Base-by-base conservation (phyloP, 148 eudicot species). In the Pouteria glomerata region DNA sequence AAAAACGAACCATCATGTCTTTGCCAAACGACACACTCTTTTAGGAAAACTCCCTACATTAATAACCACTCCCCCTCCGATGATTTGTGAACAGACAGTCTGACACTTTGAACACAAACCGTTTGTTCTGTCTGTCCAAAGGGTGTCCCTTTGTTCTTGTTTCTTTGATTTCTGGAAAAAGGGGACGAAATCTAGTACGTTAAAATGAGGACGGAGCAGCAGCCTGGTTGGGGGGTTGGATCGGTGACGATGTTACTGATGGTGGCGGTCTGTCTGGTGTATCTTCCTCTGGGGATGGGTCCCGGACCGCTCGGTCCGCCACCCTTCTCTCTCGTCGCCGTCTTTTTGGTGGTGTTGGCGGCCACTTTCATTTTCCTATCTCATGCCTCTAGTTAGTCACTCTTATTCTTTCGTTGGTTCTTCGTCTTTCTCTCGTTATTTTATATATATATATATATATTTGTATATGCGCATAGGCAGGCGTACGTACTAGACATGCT, bases 221-320 rank as follows among this genome's bases (percentile, higher is more conserved):
- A 62, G 29, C 16, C 56, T 13, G 63, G 77, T 13, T 78, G 81
- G 64, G 73, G 81, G 0, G 30, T 18, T 42, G 77, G 63, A 19
- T 78, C 77, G n/a, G 29, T 60, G 72, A 50, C 44, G 63, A 29
- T 66, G 51, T 60, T 78, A 58, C 34, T 73, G 35, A 26, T 47
- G 21, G 50, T 73, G 23, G 73, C 50, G 19, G 53, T 57, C 1
- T 70, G 75, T 53, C 34, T 78, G 12, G 1, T 78, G 18, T 53
- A 68, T 13, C 0, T 78, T 29, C 81, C 81, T 11, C 37, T 73
- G 1, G 73, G 18, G n/a, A 68, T 78, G 77, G 81, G 69, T 3
- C 73, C 77, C 15, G 72, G 64, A 13, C 72, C 66, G 3, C 33
- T 64, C 19, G 24, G 16, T 0, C 60, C 69, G 12, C 81, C 81